These are phyloP conservation scores for Clohesyomyces aquaticus DNA, from an alignment of 495 filamentous ascomycete species.

Conservation along the genomic window DNA sequence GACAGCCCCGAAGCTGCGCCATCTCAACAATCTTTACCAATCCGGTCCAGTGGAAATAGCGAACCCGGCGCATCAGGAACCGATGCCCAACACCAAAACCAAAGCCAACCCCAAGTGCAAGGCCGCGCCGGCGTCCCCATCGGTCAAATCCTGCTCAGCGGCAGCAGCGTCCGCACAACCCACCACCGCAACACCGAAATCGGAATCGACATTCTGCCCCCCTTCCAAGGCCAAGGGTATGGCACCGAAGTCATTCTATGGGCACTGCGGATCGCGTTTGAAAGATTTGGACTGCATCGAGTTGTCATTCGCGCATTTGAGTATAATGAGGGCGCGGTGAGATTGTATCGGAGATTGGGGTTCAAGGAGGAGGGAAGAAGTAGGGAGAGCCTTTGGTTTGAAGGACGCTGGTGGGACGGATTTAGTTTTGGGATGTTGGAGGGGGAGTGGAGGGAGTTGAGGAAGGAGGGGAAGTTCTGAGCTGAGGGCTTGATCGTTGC, in stretches of 20 bases:
- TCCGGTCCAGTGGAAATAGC: no score
- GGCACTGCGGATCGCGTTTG: slow-evolving; percentile 56
- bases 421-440: slow-evolving; percentile 53
- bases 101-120: background rate
- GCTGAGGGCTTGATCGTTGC: no score
- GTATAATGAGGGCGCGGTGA: slow-evolving; percentile 52
- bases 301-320: slow-evolving; percentile 50
- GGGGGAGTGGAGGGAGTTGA: slow-evolving; percentile 50
- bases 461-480: slow-evolving; percentile 4
- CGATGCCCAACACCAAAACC: no score
- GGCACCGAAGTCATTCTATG: slow-evolving; percentile 58
- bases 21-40: no score
- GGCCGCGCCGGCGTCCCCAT: slow-evolving; percentile 30
- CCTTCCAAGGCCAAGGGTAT: slow-evolving; percentile 56
- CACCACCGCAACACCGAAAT: slow-evolving; percentile 54
- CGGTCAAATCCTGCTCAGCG: slow-evolving; percentile 41
- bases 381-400: slow-evolving; percentile 52
- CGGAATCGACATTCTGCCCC: slow-evolving; percentile 48
- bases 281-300: slow-evolving; percentile 53
- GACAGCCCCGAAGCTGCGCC: background rate
- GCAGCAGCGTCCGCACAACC: slow-evolving; percentile 9
- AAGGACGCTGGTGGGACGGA: slow-evolving; percentile 53
- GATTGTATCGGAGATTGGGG: slow-evolving; percentile 54
- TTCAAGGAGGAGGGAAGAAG: slow-evolving; percentile 55
- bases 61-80: no score